A percentile compares a stretch with the other conserved stretches of the same genome.
Evolutionary conservation across 2,329 filamentous ascomycete genomes (phyloP).

Genomic region (Colletotrichum truncatum): DNA sequence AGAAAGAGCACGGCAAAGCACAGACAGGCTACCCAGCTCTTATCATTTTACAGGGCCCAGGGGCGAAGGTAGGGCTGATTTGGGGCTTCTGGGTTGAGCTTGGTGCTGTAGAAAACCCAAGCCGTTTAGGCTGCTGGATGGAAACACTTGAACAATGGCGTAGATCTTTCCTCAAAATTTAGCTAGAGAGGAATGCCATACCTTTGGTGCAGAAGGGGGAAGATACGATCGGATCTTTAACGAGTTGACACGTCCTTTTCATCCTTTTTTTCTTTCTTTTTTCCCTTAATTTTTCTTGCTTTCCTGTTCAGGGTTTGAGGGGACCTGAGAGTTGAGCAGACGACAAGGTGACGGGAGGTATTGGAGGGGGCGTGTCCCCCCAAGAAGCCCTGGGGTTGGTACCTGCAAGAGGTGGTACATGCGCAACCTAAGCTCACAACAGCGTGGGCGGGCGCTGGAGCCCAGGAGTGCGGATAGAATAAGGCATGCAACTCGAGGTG

Average conservation of each 20-base stretch:
- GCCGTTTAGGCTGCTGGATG: not conserved
- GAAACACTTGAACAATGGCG: too few species aligned
- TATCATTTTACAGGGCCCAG: conserved; percentile 1
- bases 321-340: conserved; percentile 10
- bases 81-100: conserved; percentile 21
- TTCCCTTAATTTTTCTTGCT: not conserved
- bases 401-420: conserved; percentile 24
- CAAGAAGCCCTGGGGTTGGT: not conserved
- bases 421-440: conserved; percentile 1
- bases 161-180: not conserved
- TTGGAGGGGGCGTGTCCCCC: conserved; percentile 23
- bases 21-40: conserved; percentile 8
- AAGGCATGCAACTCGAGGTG: not conserved
- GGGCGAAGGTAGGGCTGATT: conserved; percentile 25
- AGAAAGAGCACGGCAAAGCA: conserved; percentile 23
- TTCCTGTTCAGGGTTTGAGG: not conserved
- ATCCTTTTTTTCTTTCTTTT: not conserved
- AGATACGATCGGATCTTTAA: not conserved
- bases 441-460: not conserved
- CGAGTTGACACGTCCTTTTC: not conserved
- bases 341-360: not conserved
- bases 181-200: too few species aligned
- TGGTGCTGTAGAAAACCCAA: conserved; percentile 18
- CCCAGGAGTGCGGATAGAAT: conserved; percentile 22
- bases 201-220: too few species aligned